Percentiles rank a stretch among this genome's conserved stretches.
These are phyloP conservation scores for Fraxinus cuspidata DNA, from an alignment of 257 asterid genomes.

Conservation along the genomic window DNA sequence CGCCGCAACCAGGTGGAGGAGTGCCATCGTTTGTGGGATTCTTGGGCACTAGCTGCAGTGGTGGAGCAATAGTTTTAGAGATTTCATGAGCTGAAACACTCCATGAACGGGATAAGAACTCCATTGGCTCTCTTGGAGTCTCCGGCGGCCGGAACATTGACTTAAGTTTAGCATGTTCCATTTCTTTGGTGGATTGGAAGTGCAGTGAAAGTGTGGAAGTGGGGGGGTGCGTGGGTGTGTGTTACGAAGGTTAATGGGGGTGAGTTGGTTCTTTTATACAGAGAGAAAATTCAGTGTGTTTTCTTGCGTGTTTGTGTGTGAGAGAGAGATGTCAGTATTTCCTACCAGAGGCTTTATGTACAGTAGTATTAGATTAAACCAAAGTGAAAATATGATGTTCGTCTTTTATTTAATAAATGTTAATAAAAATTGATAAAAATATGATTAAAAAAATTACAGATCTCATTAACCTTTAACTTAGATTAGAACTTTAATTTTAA, in stretches of 20 bases:
- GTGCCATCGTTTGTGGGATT: constrained; percentile 29
- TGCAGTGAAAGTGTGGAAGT: background rate
- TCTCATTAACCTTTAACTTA: no score
- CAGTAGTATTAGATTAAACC: background rate
- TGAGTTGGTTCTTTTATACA: constrained; percentile 18
- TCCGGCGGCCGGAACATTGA: constrained; percentile 72
- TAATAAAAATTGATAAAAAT: no score
- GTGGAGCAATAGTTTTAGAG: constrained; percentile 68
- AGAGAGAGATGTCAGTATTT: constrained; percentile 27
- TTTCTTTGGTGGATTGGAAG: constrained; percentile 19
- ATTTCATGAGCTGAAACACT: constrained; percentile 79
- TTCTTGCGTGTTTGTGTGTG: constrained; percentile 3
- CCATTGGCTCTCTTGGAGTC: constrained; percentile 94
- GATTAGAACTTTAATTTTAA: no score
- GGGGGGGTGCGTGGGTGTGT: background rate
- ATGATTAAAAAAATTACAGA: no score
- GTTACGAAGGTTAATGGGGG: background rate
- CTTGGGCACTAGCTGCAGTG: constrained; percentile 37
- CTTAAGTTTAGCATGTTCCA: constrained; percentile 59
- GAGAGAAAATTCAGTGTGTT: background rate
- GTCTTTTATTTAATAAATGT: no score
- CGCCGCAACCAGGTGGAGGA: constrained; percentile 11
- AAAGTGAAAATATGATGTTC: background rate
- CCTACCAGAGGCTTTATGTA: background rate
- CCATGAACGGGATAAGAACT: constrained; percentile 95